Percentiles rank a stretch among this genome's conserved stretches.
Evolutionary conservation across 2,329 filamentous ascomycete species (phyloP).

Genomic region (Pseudogymnoascus sp.): DNA sequence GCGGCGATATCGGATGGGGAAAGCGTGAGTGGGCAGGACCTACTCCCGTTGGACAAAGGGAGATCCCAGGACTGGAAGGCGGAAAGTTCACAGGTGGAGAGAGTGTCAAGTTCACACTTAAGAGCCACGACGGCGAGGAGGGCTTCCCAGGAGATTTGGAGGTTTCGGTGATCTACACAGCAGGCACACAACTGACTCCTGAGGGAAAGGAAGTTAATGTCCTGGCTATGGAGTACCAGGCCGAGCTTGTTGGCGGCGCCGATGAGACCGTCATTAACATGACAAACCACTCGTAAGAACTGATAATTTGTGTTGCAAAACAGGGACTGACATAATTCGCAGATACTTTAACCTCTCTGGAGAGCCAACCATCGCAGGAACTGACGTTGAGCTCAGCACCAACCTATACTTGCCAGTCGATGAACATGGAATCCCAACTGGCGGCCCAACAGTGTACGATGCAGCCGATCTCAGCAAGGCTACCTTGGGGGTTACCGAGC

Average conservation of each 20-base stretch:
- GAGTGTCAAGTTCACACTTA: constrained; percentile 55
- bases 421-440: constrained; percentile 62
- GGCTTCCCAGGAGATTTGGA: constrained; percentile 83
- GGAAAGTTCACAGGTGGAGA: constrained; percentile 56
- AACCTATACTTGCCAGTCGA: constrained; percentile 66
- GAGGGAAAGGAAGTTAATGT: constrained; percentile 56
- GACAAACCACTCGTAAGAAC: constrained; percentile 80
- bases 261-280: constrained; percentile 89
- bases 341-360: constrained; percentile 58
- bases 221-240: constrained; percentile 83
- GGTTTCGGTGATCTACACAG: constrained; percentile 67
- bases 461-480: constrained; percentile 61
- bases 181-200: constrained; percentile 54
- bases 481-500: constrained; percentile 54
- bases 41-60: constrained; percentile 42
- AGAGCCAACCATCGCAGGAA: constrained; percentile 51
- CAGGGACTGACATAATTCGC: constrained; percentile 9
- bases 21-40: constrained; percentile 72
- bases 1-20: constrained; percentile 68
- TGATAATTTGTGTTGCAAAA: neutral
- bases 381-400: constrained; percentile 48
- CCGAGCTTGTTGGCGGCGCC: constrained; percentile 64
- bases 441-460: constrained; percentile 52
- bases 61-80: constrained; percentile 46
- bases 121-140: constrained; percentile 75